Percentiles rank a stretch among this genome's conserved stretches.
Evolutionary conservation across 768 basidiomycete species (phyloP).

Genomic region (Lactarius hatsudake): DNA sequence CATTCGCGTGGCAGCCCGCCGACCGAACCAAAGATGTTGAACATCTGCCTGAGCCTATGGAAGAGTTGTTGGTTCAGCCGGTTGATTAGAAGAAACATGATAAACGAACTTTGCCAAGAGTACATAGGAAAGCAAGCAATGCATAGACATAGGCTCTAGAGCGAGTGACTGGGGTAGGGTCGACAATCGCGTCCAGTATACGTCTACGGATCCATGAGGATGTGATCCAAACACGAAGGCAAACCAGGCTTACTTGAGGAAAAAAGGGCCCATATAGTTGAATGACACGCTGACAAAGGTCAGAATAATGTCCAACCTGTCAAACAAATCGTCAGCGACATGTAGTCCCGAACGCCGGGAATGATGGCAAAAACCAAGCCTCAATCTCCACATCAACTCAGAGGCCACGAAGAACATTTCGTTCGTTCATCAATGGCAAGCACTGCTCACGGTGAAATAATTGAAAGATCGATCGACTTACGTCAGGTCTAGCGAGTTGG

Average conservation of each 20-base stretch:
- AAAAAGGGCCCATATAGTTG: constrained; percentile 81
- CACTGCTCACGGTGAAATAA: background rate
- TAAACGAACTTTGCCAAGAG: constrained; percentile 48
- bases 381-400: background rate
- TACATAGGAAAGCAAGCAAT: constrained; percentile 64
- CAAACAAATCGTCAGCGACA: background rate
- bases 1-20: constrained; percentile 71
- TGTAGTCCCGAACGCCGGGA: background rate
- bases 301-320: constrained; percentile 56
- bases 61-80: background rate
- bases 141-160: constrained; percentile 76
- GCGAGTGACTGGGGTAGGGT: constrained; percentile 49
- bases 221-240: background rate
- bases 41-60: constrained; percentile 50
- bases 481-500: constrained; percentile 48
- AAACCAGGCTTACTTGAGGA: constrained; percentile 52
- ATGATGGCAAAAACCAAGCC: background rate
- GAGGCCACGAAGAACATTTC: background rate
- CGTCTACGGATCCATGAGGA: constrained; percentile 31
- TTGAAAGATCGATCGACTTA: background rate
- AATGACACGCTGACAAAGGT: constrained; percentile 69
- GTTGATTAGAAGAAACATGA: background rate
- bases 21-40: constrained; percentile 76
- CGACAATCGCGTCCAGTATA: constrained; percentile 58
- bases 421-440: background rate